These are phyloP conservation scores for Diaporthe sp. DNA, from an alignment of 2,329 filamentous ascomycete species.

Conservation along the genomic window DNA sequence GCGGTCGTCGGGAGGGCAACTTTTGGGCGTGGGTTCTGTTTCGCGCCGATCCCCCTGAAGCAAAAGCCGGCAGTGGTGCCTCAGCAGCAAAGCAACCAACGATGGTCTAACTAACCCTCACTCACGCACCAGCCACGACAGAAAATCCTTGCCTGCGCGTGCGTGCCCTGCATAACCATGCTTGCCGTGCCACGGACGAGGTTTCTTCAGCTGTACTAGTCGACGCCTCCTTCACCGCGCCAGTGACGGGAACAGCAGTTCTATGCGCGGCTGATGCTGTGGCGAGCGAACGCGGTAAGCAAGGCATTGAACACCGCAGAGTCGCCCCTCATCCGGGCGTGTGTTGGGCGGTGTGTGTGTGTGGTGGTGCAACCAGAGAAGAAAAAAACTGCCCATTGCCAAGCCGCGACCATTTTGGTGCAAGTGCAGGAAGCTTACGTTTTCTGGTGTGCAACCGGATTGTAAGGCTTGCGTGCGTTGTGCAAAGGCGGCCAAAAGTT, in stretches of 20 bases:
- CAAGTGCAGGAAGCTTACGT: slow-evolving; percentile 3
- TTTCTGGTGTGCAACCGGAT: neutral
- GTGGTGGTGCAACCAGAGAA: neutral
- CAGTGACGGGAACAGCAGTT: slow-evolving; percentile 17
- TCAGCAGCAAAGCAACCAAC: neutral
- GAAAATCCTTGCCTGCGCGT: neutral
- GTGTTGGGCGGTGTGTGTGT: slow-evolving; percentile 7
- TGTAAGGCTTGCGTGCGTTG: neutral
- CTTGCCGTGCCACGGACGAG: neutral
- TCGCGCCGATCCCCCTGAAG: slow-evolving; percentile 25
- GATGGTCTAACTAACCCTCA: neutral
- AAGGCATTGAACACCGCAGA: neutral
- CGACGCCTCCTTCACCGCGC: slow-evolving; percentile 20
- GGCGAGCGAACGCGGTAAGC: slow-evolving; percentile 10
- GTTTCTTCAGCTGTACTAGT: slow-evolving; percentile 16
- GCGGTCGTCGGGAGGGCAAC: neutral
- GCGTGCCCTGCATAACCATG: neutral
- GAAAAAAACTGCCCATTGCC: neutral
- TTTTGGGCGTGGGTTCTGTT: neutral
- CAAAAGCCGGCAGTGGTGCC: neutral
- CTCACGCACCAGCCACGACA: slow-evolving; percentile 8
- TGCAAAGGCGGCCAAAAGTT: neutral
- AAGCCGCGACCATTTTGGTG: neutral
- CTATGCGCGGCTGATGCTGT: slow-evolving; percentile 22
- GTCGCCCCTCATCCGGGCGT: neutral